phyloP scores from a whole-genome alignment of 1,139 yeast genomes.

The Protomyces lactucae-debilis region DNA sequence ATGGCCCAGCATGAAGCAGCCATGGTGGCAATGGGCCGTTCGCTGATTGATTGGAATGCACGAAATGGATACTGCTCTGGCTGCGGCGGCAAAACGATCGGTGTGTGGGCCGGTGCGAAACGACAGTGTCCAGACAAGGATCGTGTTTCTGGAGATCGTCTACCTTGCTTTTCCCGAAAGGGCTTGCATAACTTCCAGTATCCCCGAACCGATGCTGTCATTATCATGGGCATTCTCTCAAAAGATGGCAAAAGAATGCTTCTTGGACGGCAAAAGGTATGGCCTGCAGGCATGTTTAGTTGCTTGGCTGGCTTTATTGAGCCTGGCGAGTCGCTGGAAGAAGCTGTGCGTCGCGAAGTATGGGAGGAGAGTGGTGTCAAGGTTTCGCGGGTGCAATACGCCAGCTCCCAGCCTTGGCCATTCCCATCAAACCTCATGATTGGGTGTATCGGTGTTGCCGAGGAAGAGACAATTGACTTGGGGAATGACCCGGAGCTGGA shows the following conservation, averaged over 20 bases:
- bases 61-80: slow-evolving; percentile 84
- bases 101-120: slow-evolving; percentile 80
- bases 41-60: slow-evolving; percentile 78
- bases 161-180: slow-evolving; percentile 20
- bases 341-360: slow-evolving; percentile 79
- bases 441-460: slow-evolving; percentile 68
- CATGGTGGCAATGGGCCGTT: slow-evolving; percentile 71
- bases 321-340: slow-evolving; percentile 87
- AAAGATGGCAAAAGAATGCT: slow-evolving; percentile 57
- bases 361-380: slow-evolving; percentile 94
- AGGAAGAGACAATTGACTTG: slow-evolving; percentile 58
- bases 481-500: slow-evolving; percentile 79
- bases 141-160: slow-evolving; percentile 24
- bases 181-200: slow-evolving; percentile 49
- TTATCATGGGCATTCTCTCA: slow-evolving; percentile 73
- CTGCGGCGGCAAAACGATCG: slow-evolving; percentile 68
- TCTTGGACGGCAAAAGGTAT: slow-evolving; percentile 63
- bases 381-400: slow-evolving; percentile 54
- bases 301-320: slow-evolving; percentile 95
- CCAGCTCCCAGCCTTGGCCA: slow-evolving; percentile 91
- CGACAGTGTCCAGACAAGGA: slow-evolving; percentile 52
- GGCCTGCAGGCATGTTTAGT: slow-evolving; percentile 58
- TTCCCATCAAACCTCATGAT: slow-evolving; percentile 90
- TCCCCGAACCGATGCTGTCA: slow-evolving; percentile 87
- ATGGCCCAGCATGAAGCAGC: slow-evolving; percentile 47